phyloP scores from a whole-genome alignment of 2,329 filamentous ascomycete genomes.

The Phaeosphaeriaceae sp. region DNA sequence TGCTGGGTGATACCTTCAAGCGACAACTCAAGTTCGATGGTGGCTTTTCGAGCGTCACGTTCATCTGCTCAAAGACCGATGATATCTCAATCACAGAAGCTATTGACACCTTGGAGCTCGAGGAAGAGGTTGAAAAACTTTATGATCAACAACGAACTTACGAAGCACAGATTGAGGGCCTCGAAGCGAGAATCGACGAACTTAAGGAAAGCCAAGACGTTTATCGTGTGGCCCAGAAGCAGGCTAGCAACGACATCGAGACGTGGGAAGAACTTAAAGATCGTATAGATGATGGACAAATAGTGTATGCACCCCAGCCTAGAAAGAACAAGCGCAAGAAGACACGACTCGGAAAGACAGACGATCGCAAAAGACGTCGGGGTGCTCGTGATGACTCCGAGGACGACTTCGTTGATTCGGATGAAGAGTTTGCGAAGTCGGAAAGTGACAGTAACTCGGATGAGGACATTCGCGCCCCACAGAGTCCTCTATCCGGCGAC shows the following conservation, averaged over 20 bases:
- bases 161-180: conserved; percentile 21
- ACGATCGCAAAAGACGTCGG: conserved; percentile 25
- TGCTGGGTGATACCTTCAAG: conserved; percentile 65
- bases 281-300: conserved; percentile 50
- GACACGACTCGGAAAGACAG: conserved; percentile 1
- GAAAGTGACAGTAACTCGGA: conserved; percentile 32
- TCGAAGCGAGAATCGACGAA: conserved; percentile 27
- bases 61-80: conserved; percentile 70
- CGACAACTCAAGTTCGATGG: conserved; percentile 67
- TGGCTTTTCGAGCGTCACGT: conserved; percentile 61
- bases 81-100: conserved; percentile 62
- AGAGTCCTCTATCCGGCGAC: conserved; percentile 49
- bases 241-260: conserved; percentile 54
- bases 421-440: conserved; percentile 29
- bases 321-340: conserved; percentile 53
- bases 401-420: conserved; percentile 22
- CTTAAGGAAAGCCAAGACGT: conserved; percentile 45
- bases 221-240: conserved; percentile 43
- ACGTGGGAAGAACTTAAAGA: conserved; percentile 53
- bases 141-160: conserved; percentile 29
- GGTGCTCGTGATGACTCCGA: conserved; percentile 19
- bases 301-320: conserved; percentile 49
- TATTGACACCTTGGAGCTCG: conserved; percentile 46
- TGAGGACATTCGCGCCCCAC: conserved; percentile 25
- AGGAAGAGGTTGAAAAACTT: conserved; percentile 38